phyloP scores from a whole-genome alignment of 208 protist genomes.

The Novymonas esmeraldas region DNA sequence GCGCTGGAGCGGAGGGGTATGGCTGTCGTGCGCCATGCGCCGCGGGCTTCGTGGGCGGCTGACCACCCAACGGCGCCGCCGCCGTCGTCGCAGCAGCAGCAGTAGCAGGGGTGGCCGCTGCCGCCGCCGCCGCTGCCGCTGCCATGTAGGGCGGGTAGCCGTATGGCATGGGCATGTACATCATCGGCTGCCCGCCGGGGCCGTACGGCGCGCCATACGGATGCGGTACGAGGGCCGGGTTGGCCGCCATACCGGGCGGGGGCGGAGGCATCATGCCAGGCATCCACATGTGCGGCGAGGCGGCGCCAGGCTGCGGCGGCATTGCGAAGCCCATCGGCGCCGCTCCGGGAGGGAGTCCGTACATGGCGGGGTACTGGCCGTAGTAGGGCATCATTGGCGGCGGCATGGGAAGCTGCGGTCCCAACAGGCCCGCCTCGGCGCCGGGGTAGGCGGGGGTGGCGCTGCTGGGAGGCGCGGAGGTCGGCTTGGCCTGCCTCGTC shows the following conservation, averaged over 20 bases:
- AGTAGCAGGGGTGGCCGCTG: no score
- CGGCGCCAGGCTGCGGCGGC: constrained; percentile 4
- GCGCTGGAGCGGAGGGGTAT: constrained; percentile 10
- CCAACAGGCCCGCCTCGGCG: constrained; percentile 1
- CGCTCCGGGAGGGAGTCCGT: constrained; percentile 15
- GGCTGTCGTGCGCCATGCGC: constrained; percentile 19
- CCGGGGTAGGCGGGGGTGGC: constrained; percentile 12
- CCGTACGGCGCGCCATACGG: constrained; percentile 24
- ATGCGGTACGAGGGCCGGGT: constrained; percentile 9
- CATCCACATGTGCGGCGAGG: constrained; percentile 31
- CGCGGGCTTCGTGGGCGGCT: constrained; percentile 15
- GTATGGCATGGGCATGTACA: constrained; percentile 42
- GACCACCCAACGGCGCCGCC: constrained; percentile 5
- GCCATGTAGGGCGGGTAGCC: constrained; percentile 37
- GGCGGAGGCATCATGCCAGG: constrained; percentile 25
- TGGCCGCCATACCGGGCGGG: constrained; percentile 4
- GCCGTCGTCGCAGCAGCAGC: constrained; percentile 24
- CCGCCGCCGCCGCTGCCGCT: constrained; percentile 17
- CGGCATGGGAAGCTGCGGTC: constrained; percentile 17
- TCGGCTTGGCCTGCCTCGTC: constrained; percentile 8
- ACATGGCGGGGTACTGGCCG: constrained; percentile 33
- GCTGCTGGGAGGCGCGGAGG: not conserved
- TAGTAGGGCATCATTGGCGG: constrained; percentile 28
- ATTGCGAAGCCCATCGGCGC: constrained; percentile 23
- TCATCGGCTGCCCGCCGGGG: constrained; percentile 21